Base-by-base conservation (phyloP, 148 eudicot species). In the Heliamphora exappendiculata region DNA sequence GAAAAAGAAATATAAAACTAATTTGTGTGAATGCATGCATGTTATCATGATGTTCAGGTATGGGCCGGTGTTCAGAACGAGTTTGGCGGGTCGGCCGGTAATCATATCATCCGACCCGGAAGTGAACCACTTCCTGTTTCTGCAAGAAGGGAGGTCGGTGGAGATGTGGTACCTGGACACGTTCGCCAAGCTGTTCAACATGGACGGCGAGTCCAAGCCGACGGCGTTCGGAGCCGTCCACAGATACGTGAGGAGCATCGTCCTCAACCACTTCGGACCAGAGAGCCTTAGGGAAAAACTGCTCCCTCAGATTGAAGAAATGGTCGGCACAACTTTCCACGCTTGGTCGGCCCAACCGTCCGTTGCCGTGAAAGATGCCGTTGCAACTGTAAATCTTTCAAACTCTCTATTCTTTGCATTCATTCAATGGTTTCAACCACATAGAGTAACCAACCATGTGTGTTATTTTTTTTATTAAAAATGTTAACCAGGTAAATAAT, bases 91-190 rank as follows among this genome's bases (percentile, higher is more conserved):
- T 28, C 77, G 81, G 24, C 83, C 88, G 1, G 84, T 83, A 41
- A 82, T 86, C 65, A 64, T 86, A 37, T 86, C 88, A 0, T 72
- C 88, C 0, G 88, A 86, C 65, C 81, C 50, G 10, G 60, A 24
- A 2, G 79, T 83, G 51, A 86, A 86, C 55, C 70, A 70, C 8
- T 81, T 78, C 76, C 45, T 86, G 34, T 71, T 86, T 10, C 82
- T 80, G 19, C 88, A 86, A 83, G 88, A 86, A 76, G 88, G 88
- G 17, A 74, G 55, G 72, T 31, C 75, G 16, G 86, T 77, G 29
- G 88, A 83, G 41, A 73, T 81, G 77, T 86, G 86, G 89, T 84
- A 86, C 76, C 53, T 84, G 57, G 83, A 81, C 79, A 79, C 89
- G 31, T 86, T 83, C 19, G 79, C 83, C 22, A 77, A 84, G 72